Evolutionary conservation across 371 early-diverging fungal species (phyloP).

Genomic region (Dinochytrium kinnereticum): DNA sequence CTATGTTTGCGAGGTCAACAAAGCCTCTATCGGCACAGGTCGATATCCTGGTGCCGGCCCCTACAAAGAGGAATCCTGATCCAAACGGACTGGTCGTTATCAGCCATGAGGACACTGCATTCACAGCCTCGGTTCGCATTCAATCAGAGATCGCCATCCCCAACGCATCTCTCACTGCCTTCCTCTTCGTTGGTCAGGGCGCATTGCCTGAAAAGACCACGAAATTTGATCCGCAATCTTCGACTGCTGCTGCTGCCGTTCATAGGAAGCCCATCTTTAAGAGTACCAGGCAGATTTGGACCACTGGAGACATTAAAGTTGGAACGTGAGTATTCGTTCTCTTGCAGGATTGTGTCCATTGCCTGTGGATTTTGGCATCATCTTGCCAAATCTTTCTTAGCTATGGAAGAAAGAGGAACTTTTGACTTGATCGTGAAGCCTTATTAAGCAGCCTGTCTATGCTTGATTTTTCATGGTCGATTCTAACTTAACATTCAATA

Average conservation of each 20-base stretch:
- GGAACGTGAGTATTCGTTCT: neutral
- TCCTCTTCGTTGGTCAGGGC: constrained; percentile 8
- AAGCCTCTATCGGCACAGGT: neutral
- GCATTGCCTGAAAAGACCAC: neutral
- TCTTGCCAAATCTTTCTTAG: neutral
- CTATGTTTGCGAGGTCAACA: neutral
- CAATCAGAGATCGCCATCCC: neutral
- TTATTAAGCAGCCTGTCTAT: too few species aligned
- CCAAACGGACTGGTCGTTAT: neutral
- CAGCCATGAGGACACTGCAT: neutral
- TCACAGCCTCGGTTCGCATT: neutral
- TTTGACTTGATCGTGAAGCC: too few species aligned
- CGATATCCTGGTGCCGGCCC: neutral
- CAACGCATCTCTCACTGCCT: neutral
- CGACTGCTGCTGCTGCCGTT: neutral
- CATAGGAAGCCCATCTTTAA: constrained; percentile 5
- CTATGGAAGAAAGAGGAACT: neutral
- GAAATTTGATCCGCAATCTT: neutral
- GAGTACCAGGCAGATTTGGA: constrained; percentile 4
- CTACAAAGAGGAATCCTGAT: neutral
- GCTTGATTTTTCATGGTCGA: too few species aligned
- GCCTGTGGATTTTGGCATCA: neutral
- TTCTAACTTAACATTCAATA: too few species aligned
- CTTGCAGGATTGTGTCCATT: neutral
- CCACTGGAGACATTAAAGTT: neutral